Evolutionary conservation across 1,284 basidiomycete species (phyloP), one percentile per base, ranked within the genome.

Genomic region (Ceratobasidium sp.): DNA sequence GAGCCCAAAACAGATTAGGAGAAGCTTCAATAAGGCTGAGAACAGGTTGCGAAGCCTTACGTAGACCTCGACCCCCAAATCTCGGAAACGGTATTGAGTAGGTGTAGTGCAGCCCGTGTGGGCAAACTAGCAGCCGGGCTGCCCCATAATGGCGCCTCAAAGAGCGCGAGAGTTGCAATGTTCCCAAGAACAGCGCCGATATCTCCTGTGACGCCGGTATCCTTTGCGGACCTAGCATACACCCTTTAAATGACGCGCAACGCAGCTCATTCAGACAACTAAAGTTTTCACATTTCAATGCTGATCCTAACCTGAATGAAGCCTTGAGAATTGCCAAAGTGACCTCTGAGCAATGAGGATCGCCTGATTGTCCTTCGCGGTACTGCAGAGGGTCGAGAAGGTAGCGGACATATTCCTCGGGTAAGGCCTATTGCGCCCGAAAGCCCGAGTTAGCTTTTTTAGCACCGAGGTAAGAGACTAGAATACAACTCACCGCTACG

Each of bases 321-420:
- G 48, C 66, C 50, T 23, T 56, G 3, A 69, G 61, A 65, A 70
- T 52, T 17, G 56, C 20, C 54, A 70, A 44, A 48, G 48, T 46
- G 33, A 59, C 65, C 20, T 77, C 50, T 17, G 38, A 6, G 17
- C 44, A n/a, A 33, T 44, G 40, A 65, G 52, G 20, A 26, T 62
- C 40, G 28, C 50, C 48, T 33, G 66, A 46, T 28, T 33, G 26
- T 44, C n/a, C 50, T 48, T 9, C 46, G 56, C n/a, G 46, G 62
- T 28, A 3, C 33, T 56, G 50, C 6, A 56, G 48, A 62, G 73
- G 73, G 48, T 75, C 73, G 48, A 75, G 73, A 33, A 75, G 73
- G 62, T 75, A 75, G 6, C 62, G 62, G 50, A 75, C 38, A 28
- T 75, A 75, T 52, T 75, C 73, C 23, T 75, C 73, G 33, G 73